A percentile compares a stretch with the other conserved stretches of the same genome.
phyloP scores from a whole-genome alignment of 2,329 filamentous ascomycete genomes.

The Aspergillus pseudoterreus region DNA sequence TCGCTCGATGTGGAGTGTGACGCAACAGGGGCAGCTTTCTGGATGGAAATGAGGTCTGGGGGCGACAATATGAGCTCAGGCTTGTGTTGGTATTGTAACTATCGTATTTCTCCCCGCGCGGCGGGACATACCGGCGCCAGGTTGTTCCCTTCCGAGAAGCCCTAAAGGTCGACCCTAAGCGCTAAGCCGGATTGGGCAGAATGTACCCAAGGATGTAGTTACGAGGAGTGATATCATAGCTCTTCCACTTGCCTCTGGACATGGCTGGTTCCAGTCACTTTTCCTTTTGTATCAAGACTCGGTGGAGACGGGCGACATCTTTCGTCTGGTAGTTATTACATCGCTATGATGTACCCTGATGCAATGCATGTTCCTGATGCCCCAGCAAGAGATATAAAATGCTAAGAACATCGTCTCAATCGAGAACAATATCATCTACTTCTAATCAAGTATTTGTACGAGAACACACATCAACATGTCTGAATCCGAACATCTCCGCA shows the following conservation, averaged over 20 bases:
- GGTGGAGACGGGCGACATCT: not conserved
- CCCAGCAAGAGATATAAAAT: not conserved
- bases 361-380: conserved; percentile 15
- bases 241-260: not conserved
- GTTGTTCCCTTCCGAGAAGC: conserved; percentile 20
- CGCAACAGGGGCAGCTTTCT: conserved; percentile 2
- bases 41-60: not conserved
- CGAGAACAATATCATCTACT: too few species aligned
- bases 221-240: not conserved
- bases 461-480: not conserved
- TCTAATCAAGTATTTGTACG: too few species aligned
- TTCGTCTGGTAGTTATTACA: conserved; percentile 2
- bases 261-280: not conserved
- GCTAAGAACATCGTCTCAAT: not conserved
- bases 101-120: conserved; percentile 17
- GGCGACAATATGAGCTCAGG: conserved; percentile 1
- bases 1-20: not conserved
- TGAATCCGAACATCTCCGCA: conserved; percentile 19
- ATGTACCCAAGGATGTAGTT: conserved; percentile 4
- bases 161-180: conserved; percentile 29
- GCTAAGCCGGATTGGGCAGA: conserved; percentile 10
- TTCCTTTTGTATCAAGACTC: not conserved
- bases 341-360: conserved; percentile 35
- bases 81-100: conserved; percentile 7
- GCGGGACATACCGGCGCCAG: conserved; percentile 12